Evolutionary conservation across 805 yeast genomes (phyloP), one percentile per base, ranked within the genome.

Genomic region (Hanseniaspora jakobsenii): DNA sequence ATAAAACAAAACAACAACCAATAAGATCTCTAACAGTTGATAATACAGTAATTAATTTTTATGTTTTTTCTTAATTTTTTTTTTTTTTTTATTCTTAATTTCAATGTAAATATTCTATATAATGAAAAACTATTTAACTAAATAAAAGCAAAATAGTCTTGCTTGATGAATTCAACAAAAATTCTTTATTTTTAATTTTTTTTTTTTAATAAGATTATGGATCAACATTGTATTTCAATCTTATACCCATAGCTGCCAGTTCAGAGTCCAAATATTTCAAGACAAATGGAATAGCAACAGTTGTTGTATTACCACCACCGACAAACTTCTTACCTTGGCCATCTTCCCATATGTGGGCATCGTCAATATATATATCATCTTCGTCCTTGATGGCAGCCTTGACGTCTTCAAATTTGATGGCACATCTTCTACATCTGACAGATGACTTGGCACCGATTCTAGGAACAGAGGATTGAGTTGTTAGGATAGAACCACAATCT

Each of bases 171-270:
- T n/a, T n/a, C n/a, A n/a, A n/a, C n/a, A n/a, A n/a, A n/a, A n/a
- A n/a, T n/a, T n/a, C n/a, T n/a, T n/a, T n/a, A n/a, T 28, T 21
- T 17, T 30, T 19, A n/a, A 14, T 37, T 3, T 14, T 36, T 47
- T 24, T 17, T 18, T 35, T 42, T 28, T 26, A 36, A 14, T 22
- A 18, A 27, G 19, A 36, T 36, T 63, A 38, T 28, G 86, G 95
- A 44, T 72, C 78, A 42, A 87, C 94, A 55, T 83, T 83, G 66
- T 84, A 89, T 51, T 80, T 77, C 80, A 91, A 71, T 64, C 82
- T 78, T 53, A 91, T 86, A 66, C 97, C 97, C 98, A 91, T 91
- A 13, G 98, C 97, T 14, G 94, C 77, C 53, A 91, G 72, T 64
- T 91, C 98, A 27, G 94, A 83, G 57, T 91, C 97, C 60, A 91